Conservation (phyloP, 116 monocot species). For the Zostera marina region DNA sequence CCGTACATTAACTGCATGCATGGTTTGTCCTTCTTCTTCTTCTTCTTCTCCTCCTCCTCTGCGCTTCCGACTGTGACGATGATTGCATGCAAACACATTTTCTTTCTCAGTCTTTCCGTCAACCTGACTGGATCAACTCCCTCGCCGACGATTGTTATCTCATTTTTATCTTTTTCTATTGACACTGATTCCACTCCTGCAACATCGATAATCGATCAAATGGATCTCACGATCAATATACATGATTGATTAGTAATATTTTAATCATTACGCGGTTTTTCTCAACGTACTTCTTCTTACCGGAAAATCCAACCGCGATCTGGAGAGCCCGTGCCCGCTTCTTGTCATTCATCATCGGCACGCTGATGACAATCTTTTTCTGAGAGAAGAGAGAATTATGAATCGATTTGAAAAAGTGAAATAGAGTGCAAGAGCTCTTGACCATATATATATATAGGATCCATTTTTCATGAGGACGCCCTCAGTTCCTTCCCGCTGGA, state of each 20-base stretch:
- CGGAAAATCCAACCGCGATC: slow-evolving; percentile 3
- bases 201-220: background rate
- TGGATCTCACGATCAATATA: background rate
- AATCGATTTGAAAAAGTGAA: no score
- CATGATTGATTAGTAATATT: background rate
- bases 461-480: no score
- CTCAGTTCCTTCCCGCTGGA: no score
- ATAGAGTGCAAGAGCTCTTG: no score
- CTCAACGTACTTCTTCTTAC: background rate
- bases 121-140: background rate
- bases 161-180: background rate
- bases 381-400: no score
- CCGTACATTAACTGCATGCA: no score
- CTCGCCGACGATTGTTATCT: slow-evolving; percentile 2
- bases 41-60: background rate
- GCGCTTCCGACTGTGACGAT: background rate
- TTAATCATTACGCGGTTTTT: no score
- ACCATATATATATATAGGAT: no score
- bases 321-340: slow-evolving; percentile 10
- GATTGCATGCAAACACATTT: background rate
- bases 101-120: background rate
- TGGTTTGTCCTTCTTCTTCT: background rate
- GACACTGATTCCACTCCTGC: background rate
- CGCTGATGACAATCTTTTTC: slow-evolving; percentile 17
- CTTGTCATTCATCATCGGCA: slow-evolving; percentile 12